Evolutionary conservation across 345 rosid species (phyloP), one percentile per base, ranked within the genome.

Genomic region (Hirschfeldia incana): DNA sequence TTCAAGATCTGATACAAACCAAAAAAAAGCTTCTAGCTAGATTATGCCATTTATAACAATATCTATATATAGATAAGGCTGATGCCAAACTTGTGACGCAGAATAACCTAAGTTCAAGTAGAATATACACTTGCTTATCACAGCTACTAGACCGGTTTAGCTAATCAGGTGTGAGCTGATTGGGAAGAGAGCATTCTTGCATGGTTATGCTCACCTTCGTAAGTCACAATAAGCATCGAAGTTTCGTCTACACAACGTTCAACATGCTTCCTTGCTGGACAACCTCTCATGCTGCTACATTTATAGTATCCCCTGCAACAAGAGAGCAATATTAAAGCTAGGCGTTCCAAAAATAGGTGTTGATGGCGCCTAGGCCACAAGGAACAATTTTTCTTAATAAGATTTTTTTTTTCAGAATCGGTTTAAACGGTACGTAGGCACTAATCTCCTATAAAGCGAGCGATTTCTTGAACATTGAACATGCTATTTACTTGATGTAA

Each of bases 261-360:
- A 0, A 91, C 97, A 17, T 89, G 97, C 84, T 89, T 91, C 83
- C 91, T 86, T 27, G 92, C 97, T 0, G 97, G 92, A 81, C 94
- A 89, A 16, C 94, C 92, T 82, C 92, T 77, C 33, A 89, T 55
- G 28, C 85, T 88, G 78, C 97, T 91, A 36, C 97, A 91, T 75
- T 91, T 91, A 28, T 89, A 91, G 75, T 91, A 91, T 59, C 92
- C 97, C 80, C 97, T 91, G 82, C 83, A 80, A 53, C 51, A 76
- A 66, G 4, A 37, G 7, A 66, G 4, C 30, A 39, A 16, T 13
- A 34, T 65, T 16, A 9, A 16, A 27, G 26, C 64, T 51, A 76
- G 13, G n/a, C 10, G 49, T 42, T 42, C 49, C 10, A 42, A 42
- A 42, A 42, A 9, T 42, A n/a, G n/a, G n/a, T n/a, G n/a, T n/a